These are phyloP conservation scores for Gossypium stocksii DNA, from an alignment of 345 rosid species.

Conservation along the genomic window DNA sequence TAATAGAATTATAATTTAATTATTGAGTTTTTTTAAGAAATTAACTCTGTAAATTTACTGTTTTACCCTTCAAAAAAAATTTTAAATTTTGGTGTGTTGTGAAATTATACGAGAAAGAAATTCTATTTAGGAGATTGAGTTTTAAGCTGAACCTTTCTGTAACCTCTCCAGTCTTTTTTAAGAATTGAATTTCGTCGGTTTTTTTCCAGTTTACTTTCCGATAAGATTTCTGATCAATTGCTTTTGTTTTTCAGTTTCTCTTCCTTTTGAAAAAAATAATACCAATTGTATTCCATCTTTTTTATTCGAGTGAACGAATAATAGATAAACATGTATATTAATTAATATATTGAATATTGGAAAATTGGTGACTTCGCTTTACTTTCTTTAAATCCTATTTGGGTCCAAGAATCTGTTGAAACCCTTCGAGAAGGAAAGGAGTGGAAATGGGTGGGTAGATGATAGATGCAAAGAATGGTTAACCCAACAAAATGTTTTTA, in stretches of 20 bases:
- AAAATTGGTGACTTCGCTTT: not conserved
- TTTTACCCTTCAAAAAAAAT: too few species aligned
- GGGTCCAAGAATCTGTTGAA: conserved; percentile 9
- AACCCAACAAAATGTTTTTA: conserved; percentile 11
- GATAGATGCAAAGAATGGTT: conserved; percentile 9
- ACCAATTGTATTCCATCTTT: too few species aligned
- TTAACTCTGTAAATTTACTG: too few species aligned
- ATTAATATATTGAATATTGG: not conserved
- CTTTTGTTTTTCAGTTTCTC: too few species aligned
- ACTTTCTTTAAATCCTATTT: not conserved
- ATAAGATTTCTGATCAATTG: too few species aligned
- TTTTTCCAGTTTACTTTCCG: too few species aligned
- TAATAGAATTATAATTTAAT: fast-evolving
- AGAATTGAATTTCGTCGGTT: too few species aligned
- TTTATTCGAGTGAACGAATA: not conserved
- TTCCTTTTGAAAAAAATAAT: too few species aligned
- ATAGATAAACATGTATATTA: not conserved
- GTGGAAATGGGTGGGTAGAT: conserved; percentile 10
- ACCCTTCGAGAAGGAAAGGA: conserved; percentile 17
- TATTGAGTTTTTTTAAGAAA: too few species aligned
- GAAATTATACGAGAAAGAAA: too few species aligned
- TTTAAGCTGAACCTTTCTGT: fast-evolving
- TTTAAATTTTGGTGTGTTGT: too few species aligned
- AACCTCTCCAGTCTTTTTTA: fast-evolving
- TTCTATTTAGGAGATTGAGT: fast-evolving